Evolutionary conservation across 192 early-diverging fungal genomes (phyloP), one percentile per base, ranked within the genome.

Genomic region (Ambispora gerdemannii): DNA sequence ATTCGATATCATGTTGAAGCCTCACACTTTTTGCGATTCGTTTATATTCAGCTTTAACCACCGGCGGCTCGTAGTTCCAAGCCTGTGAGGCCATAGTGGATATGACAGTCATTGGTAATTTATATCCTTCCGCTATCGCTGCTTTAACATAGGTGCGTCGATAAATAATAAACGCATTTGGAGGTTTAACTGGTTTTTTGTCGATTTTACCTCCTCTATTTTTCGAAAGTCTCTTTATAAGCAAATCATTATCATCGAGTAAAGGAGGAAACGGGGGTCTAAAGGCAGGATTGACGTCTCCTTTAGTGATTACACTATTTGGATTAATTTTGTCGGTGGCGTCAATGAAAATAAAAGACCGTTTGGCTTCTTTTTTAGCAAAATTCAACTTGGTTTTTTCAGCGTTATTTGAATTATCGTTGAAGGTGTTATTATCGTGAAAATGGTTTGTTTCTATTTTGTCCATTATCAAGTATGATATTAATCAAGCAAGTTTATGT

Each of bases 51-150:
- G 20, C 28, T 30, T 58, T 58, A 11, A 58, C 55, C 10, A 20
- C 11, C 24, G 55, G 2, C 24, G 55, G 55, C 24, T 58, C 55
- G 24, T 28, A 24, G 24, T 24, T 30, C 55, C 55, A 58, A 4
- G 22, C 28, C 55, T 58, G 55, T 30, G 55, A 58, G 13, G 55
- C 55, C 55, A 58, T 58, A 27, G 55, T 58, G 24, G 55, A 58
- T 58, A 58, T 24, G 24, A 58, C 55, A 58, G 55, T 58, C 55
- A 58, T 58, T 58, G 55, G 55, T 28, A 58, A 27, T 20, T 58
- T 58, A 58, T 58, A 58, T 58, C 55, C 55, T 20, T 28, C 6
- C 24, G 13, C 13, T 2, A 11, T 20, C 13, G 24, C 55, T 11
- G 55, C 28, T 24, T 58, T 30, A 2, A 58, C 55, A 4, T 28